These are phyloP conservation scores for Termitomyces bulborhizus DNA, from an alignment of 768 basidiomycete genomes.

Conservation along the genomic window DNA sequence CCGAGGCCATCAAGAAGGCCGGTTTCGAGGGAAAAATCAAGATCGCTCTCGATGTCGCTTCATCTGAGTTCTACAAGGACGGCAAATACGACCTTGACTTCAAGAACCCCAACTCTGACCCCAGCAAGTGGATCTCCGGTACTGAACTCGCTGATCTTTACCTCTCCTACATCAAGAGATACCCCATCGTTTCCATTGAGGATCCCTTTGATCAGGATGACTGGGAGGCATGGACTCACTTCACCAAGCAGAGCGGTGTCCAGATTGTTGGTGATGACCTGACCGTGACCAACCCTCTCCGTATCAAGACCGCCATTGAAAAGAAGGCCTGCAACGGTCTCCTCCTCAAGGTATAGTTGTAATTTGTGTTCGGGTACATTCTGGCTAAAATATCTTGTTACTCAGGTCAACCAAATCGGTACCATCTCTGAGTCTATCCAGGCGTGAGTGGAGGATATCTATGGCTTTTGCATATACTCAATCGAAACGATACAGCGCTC, in stretches of 20 bases:
- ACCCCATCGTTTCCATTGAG: slow-evolving; percentile 93
- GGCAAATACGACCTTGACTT: slow-evolving; percentile 99
- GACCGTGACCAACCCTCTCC: slow-evolving; percentile 94
- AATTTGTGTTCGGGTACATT: background rate
- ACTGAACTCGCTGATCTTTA: slow-evolving; percentile 91
- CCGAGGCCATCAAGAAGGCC: slow-evolving; percentile 95
- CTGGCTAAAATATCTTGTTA: background rate
- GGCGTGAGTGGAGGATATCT: slow-evolving; percentile 57
- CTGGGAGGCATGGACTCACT: slow-evolving; percentile 96
- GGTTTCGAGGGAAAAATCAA: slow-evolving; percentile 99
- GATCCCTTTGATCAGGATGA: slow-evolving; percentile 99
- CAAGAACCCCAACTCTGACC: slow-evolving; percentile 99
- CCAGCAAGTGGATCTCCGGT: slow-evolving; percentile 93
- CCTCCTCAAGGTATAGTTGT: slow-evolving; percentile 73
- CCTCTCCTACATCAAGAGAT: slow-evolving; percentile 79
- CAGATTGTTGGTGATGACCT: slow-evolving; percentile 96
- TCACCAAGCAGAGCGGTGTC: slow-evolving; percentile 72
- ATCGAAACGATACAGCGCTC: slow-evolving; percentile 51
- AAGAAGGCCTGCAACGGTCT: slow-evolving; percentile 99
- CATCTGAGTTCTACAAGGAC: slow-evolving; percentile 99
- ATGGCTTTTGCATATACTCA: background rate
- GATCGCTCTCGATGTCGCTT: slow-evolving; percentile 97
- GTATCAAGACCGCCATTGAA: slow-evolving; percentile 98
- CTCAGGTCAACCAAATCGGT: slow-evolving; percentile 94
- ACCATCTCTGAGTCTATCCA: slow-evolving; percentile 99